Evolutionary conservation across 2,329 filamentous ascomycete species (phyloP).

Genomic region (Blumeria graminis): DNA sequence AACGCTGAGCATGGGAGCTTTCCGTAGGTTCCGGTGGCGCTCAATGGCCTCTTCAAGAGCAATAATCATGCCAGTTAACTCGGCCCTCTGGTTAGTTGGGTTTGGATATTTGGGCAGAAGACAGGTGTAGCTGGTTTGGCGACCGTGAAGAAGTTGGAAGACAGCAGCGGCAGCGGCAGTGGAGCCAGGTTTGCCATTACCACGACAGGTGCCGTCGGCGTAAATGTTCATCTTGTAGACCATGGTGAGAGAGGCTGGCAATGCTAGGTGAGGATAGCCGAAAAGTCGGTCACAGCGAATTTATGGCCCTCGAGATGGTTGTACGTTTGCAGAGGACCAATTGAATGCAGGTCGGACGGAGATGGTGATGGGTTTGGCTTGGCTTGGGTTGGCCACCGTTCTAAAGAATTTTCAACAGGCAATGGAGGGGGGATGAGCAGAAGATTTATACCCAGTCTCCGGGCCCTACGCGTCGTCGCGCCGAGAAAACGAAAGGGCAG

Average conservation of each 20-base stretch:
- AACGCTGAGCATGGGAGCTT: constrained; percentile 9
- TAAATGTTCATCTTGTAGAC: constrained; percentile 16
- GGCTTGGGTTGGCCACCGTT: too few relatives aligned
- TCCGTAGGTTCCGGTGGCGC: constrained; percentile 7
- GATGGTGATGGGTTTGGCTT: too few relatives aligned
- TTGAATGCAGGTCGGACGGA: too few relatives aligned
- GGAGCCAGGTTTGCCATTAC: constrained; percentile 11
- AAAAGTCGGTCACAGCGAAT: too few relatives aligned
- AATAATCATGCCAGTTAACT: constrained; percentile 19
- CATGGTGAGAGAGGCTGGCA: constrained; percentile 8
- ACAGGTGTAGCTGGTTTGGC: background rate
- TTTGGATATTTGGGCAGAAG: constrained; percentile 2
- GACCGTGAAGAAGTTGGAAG: constrained; percentile 4
- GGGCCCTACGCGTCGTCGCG: too few relatives aligned
- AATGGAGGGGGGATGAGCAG: too few relatives aligned
- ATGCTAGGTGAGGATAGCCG: too few relatives aligned
- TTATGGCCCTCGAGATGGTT: too few relatives aligned
- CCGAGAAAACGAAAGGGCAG: too few relatives aligned
- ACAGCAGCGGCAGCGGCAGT: constrained; percentile 15
- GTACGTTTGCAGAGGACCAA: too few relatives aligned
- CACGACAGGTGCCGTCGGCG: constrained; percentile 16
- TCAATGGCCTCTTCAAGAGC: constrained; percentile 23
- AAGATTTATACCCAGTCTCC: too few relatives aligned
- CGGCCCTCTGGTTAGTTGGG: constrained; percentile 17
- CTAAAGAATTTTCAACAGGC: too few relatives aligned